Evolutionary conservation across 108 stramenopile species (phyloP).

Genomic region (Fragilariopsis cylindrus): DNA sequence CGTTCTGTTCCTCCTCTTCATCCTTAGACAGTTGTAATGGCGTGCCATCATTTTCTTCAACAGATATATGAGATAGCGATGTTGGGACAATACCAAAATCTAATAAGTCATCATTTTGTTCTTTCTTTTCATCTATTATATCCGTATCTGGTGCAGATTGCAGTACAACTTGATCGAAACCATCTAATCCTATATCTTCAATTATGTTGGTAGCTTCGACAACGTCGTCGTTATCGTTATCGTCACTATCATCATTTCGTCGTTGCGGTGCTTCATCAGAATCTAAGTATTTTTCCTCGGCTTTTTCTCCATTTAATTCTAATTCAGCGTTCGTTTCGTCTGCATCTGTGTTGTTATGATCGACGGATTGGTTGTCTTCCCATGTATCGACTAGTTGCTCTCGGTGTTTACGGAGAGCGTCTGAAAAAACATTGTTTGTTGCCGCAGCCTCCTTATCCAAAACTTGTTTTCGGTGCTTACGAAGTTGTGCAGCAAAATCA

Average conservation of each 20-base stretch:
- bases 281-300: no score
- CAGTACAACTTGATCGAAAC: neutral
- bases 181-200: neutral
- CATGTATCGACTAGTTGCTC: constrained; percentile 20
- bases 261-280: neutral
- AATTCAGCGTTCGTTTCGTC: neutral
- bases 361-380: constrained; percentile 2
- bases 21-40: neutral
- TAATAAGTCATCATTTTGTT: neutral
- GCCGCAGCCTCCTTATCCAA: constrained; percentile 13
- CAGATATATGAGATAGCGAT: neutral
- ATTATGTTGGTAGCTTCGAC: neutral
- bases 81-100: constrained; percentile 29
- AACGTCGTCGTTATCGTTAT: neutral
- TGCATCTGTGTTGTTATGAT: neutral
- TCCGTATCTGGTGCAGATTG: neutral
- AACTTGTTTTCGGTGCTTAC: constrained; percentile 27
- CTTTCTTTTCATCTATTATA: neutral
- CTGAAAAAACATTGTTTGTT: constrained; percentile 6
- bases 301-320: no score
- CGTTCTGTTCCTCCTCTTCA: neutral
- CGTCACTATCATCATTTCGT: neutral
- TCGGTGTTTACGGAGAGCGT: constrained; percentile 21
- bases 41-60: constrained; percentile 2
- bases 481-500: constrained; percentile 32